Percentiles rank a stretch among this genome's conserved stretches.
phyloP scores from a whole-genome alignment of 75 land plant species.

The Azolla pinnata region DNA sequence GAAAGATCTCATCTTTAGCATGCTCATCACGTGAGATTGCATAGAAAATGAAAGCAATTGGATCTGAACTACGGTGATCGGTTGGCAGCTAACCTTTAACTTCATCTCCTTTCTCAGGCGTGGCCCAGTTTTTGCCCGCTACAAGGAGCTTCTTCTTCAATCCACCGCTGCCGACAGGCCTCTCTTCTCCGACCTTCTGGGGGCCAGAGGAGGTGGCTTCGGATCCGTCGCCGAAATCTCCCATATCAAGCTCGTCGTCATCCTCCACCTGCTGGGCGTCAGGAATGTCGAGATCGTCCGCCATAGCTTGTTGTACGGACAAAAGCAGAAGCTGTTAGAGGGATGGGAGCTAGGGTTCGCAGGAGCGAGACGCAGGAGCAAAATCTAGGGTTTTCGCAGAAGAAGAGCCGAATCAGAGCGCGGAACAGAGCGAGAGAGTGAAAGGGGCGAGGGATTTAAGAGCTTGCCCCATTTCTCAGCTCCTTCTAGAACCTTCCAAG shows the following conservation, averaged over 20 bases:
- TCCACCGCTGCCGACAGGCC: slow-evolving; percentile 26
- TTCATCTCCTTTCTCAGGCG: slow-evolving; percentile 49
- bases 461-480: too few relatives aligned
- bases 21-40: background rate
- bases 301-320: too few relatives aligned
- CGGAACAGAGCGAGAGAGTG: too few relatives aligned
- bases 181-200: slow-evolving; percentile 44
- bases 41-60: background rate
- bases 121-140: slow-evolving; percentile 33
- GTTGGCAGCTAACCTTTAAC: slow-evolving; percentile 33
- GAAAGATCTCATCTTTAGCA: background rate
- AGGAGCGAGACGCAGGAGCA: too few relatives aligned
- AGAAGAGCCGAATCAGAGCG: too few relatives aligned
- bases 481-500: too few relatives aligned
- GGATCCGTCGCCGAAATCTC: slow-evolving; percentile 40
- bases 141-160: slow-evolving; percentile 52
- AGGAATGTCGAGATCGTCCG: slow-evolving; percentile 21
- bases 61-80: too few relatives aligned
- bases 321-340: too few relatives aligned
- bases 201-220: slow-evolving; percentile 49
- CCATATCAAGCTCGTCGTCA: slow-evolving; percentile 21
- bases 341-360: too few relatives aligned
- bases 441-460: too few relatives aligned
- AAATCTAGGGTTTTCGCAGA: too few relatives aligned
- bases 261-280: slow-evolving; percentile 15